Conservation (phyloP, 805 yeast genomes). For the Blastobotrys terrestris region DNA sequence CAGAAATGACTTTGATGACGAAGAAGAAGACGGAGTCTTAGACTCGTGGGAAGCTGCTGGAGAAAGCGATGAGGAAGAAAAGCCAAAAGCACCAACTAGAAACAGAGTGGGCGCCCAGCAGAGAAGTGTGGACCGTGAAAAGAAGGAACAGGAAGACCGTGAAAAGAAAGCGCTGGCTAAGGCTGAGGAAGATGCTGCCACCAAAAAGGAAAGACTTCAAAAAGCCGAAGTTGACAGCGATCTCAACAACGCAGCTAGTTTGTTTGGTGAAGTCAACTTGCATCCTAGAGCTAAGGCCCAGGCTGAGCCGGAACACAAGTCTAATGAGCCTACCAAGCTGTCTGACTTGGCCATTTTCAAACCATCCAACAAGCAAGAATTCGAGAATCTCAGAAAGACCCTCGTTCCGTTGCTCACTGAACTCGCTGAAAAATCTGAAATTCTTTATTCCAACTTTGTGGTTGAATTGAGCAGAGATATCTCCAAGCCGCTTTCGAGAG, state of each 20-base stretch:
- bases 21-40: constrained; percentile 66
- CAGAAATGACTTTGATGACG: constrained; percentile 66
- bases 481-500: constrained; percentile 72
- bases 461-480: constrained; percentile 83
- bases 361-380: constrained; percentile 75
- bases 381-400: constrained; percentile 68
- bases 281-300: constrained; percentile 40
- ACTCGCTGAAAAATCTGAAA: constrained; percentile 52
- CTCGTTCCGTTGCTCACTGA: constrained; percentile 54
- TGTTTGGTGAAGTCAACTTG: constrained; percentile 60
- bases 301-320: constrained; percentile 33
- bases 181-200: constrained; percentile 55
- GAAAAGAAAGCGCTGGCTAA: constrained; percentile 39
- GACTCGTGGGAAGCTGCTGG: constrained; percentile 79
- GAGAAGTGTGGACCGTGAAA: constrained; percentile 34
- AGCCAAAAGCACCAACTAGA: constrained; percentile 36
- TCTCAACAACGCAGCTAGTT: constrained; percentile 85
- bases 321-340: constrained; percentile 32
- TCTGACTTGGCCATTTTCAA: constrained; percentile 59
- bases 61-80: constrained; percentile 59
- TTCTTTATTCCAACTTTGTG: constrained; percentile 71
- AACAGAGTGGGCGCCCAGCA: constrained; percentile 41
- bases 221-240: constrained; percentile 82
- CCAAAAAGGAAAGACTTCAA: constrained; percentile 67
- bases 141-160: constrained; percentile 43